These are phyloP conservation scores for Linnemannia zychae DNA, from an alignment of 192 early-diverging fungal species.

Conservation along the genomic window DNA sequence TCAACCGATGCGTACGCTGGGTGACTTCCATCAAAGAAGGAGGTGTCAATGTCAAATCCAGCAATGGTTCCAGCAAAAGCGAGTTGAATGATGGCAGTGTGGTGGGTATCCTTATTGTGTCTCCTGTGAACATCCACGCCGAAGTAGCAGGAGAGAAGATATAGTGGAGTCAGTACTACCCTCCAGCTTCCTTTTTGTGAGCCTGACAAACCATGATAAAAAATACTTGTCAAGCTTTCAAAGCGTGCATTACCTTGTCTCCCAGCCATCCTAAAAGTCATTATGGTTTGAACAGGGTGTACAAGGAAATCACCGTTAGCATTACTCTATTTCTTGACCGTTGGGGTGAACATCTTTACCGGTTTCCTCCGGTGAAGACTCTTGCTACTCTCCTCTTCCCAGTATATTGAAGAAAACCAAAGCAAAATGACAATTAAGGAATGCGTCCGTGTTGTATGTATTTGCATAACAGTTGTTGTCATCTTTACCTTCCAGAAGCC, in stretches of 20 bases:
- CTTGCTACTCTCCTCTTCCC: not conserved
- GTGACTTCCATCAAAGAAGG: constrained; percentile 92
- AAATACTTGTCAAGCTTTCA: not conserved
- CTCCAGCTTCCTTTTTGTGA: constrained; percentile 26
- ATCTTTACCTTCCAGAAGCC: constrained; percentile 57
- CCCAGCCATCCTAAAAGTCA: constrained; percentile 50
- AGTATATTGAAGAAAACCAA: constrained; percentile 3
- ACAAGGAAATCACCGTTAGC: not conserved
- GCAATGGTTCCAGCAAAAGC: constrained; percentile 83
- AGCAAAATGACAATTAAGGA: constrained; percentile 53
- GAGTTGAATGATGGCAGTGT: constrained; percentile 81
- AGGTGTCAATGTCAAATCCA: constrained; percentile 93
- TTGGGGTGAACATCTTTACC: not conserved
- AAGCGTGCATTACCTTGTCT: constrained; percentile 38
- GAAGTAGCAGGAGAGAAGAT: constrained; percentile 74
- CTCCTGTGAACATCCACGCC: constrained; percentile 47
- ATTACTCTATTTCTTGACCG: not conserved
- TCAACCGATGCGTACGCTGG: constrained; percentile 80
- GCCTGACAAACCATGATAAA: constrained; percentile 20
- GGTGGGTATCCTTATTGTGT: constrained; percentile 52
- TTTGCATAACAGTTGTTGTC: not conserved
- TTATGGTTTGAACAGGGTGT: not conserved
- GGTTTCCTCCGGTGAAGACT: not conserved
- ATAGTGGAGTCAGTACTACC: constrained; percentile 76
- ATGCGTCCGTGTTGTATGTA: not conserved